Conservation (phyloP, 805 yeast species). For the Ogataea kodamae region DNA sequence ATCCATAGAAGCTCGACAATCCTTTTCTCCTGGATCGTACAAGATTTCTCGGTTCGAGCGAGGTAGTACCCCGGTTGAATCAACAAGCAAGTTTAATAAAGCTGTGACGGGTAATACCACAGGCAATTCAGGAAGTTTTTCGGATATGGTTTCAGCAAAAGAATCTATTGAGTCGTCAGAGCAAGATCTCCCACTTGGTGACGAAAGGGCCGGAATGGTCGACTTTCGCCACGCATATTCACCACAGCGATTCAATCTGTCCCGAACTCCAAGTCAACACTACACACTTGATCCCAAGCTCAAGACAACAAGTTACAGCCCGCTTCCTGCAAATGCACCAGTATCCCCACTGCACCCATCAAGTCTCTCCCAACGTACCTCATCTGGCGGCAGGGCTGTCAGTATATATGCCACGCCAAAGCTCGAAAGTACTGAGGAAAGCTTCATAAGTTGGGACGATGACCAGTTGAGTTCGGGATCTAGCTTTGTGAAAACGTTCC, state of each 20-base stretch:
- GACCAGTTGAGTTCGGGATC: background rate
- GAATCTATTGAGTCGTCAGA: background rate
- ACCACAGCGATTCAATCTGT: background rate
- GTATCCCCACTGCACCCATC: background rate
- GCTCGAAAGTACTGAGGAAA: constrained; percentile 2
- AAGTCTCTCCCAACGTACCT: background rate
- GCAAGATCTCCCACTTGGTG: background rate
- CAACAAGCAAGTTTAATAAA: too few relatives aligned
- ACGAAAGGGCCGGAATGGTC: constrained; percentile 1
- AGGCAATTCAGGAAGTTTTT: too few relatives aligned
- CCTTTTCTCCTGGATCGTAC: too few relatives aligned
- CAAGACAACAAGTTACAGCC: too few relatives aligned
- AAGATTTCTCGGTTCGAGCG: too few relatives aligned
- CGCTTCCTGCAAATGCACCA: too few relatives aligned
- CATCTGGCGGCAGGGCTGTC: constrained; percentile 1
- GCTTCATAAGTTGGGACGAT: background rate
- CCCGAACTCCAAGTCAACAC: background rate
- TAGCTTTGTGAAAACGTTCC: constrained; percentile 1
- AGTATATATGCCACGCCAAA: constrained; percentile 8
- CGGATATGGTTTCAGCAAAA: too few relatives aligned
- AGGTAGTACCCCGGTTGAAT: too few relatives aligned
- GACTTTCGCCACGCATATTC: constrained; percentile 2
- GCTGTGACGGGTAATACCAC: too few relatives aligned
- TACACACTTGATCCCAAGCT: too few relatives aligned
- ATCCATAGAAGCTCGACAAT: too few relatives aligned